Percentiles rank a stretch among this genome's conserved stretches.
Conservation (phyloP, 2,329 filamentous ascomycete genomes). For the Hypomyces perniciosus region DNA sequence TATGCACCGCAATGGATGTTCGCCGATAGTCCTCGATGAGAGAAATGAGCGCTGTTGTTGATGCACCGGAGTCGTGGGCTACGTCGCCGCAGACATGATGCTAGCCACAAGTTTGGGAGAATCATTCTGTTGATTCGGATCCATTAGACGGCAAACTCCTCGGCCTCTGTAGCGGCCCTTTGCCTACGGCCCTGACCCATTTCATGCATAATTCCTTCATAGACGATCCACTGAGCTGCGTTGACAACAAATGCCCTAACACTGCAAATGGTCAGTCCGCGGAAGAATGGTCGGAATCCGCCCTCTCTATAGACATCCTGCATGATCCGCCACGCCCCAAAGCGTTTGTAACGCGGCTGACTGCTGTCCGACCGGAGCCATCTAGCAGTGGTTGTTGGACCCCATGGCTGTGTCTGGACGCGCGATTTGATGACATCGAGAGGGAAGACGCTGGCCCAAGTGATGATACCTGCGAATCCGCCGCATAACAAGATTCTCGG, state of each 20-base stretch:
- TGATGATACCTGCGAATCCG: slow-evolving; percentile 78
- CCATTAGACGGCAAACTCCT: too few species aligned
- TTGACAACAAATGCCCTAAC: slow-evolving; percentile 86
- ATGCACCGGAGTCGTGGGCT: too few species aligned
- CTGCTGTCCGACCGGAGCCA: background rate
- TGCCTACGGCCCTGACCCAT: slow-evolving; percentile 30
- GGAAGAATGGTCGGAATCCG: slow-evolving; percentile 60
- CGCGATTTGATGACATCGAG: slow-evolving; percentile 89
- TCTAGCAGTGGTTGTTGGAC: slow-evolving; percentile 4
- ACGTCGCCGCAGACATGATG: too few species aligned
- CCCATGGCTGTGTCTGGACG: slow-evolving; percentile 65
- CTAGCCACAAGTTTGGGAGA: too few species aligned
- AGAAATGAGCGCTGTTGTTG: too few species aligned
- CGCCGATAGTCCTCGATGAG: too few species aligned
- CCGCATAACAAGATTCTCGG: slow-evolving; percentile 72
- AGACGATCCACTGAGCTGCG: slow-evolving; percentile 86
- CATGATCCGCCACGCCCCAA: slow-evolving; percentile 58
- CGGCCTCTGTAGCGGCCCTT: background rate
- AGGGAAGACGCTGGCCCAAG: slow-evolving; percentile 87
- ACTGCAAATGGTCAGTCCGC: slow-evolving; percentile 74
- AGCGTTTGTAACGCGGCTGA: slow-evolving; percentile 21
- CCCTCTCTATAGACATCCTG: slow-evolving; percentile 59
- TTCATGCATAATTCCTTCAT: slow-evolving; percentile 77
- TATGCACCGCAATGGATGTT: too few species aligned
- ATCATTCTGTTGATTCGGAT: too few species aligned